Base-by-base conservation (phyloP, 2,329 filamentous ascomycete genomes). In the Sodiomyces alkalinus region DNA sequence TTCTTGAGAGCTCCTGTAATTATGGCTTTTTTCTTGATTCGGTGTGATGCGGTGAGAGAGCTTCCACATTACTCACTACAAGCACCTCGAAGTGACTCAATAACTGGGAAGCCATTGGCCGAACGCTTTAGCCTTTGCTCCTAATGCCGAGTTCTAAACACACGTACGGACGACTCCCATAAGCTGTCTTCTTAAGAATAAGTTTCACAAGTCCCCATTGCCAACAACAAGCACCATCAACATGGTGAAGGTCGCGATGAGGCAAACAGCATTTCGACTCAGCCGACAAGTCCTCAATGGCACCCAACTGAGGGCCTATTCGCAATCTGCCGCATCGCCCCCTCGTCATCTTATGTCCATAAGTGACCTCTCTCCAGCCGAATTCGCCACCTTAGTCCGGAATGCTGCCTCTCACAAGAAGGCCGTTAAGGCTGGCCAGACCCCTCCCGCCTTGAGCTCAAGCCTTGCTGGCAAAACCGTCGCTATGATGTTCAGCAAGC, bases 401-500 rank as follows among this genome's bases (percentile, higher is more conserved):
- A 87, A 87, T 72, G 87, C 83, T 28, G 64, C 72, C 15, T 55
- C 66, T 23, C 72, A 82, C 58, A 96, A 96, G 54, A 55, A 68
- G 30, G 62, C 72, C 31, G 72, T 87, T 58, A 92, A 92, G 52
- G 68, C 72, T 13, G 70, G 72, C 25, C 60, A 66, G 30, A 56
- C 69, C 26, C 71, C 78, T 3, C 50, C 58, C 28, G 57, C 62
- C 23, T 58, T 92, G 30, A 58, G 65, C 30, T 63, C 65, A 22
- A 60, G 69, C 8, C 58, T 98, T 37, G 55, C 68, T 1, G 80
- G 82, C 29, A 74, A 82, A 53, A 86, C 85, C 0, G 71, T 98
- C 18, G 87, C 90, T 40, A 79, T 98, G 74, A 82, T 92, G 65
- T 98, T 98, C 63, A 92, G 69, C 65, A 98, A 98, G 60, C 75